phyloP scores from a whole-genome alignment of 768 basidiomycete genomes.

The Xerocomellus amylosporus region DNA sequence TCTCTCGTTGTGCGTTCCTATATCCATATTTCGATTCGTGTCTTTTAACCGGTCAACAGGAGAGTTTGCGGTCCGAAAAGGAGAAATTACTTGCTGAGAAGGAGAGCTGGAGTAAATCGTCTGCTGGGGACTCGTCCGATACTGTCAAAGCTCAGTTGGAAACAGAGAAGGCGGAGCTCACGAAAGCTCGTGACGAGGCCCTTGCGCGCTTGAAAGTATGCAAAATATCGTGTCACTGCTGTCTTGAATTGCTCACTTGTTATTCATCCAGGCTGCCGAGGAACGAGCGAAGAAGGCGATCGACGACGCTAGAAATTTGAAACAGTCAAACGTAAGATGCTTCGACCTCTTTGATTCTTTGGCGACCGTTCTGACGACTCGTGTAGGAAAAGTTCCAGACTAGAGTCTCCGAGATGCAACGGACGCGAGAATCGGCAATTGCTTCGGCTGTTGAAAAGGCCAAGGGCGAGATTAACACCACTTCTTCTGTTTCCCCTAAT shows the following conservation, averaged over 20 bases:
- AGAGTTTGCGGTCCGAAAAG: slow-evolving; percentile 53
- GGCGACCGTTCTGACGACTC: slow-evolving; percentile 1
- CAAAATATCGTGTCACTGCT: neutral
- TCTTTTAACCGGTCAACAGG: slow-evolving; percentile 34
- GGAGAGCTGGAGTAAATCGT: slow-evolving; percentile 34
- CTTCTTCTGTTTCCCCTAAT: slow-evolving; percentile 18
- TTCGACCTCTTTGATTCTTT: neutral
- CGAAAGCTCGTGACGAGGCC: slow-evolving; percentile 60
- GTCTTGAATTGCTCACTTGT: neutral
- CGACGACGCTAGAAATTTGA: slow-evolving; percentile 43
- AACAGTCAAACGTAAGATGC: slow-evolving; percentile 30
- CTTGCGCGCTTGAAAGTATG: slow-evolving; percentile 55
- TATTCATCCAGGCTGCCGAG: slow-evolving; percentile 34
- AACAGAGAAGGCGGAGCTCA: slow-evolving; percentile 55
- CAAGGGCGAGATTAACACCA: slow-evolving; percentile 42
- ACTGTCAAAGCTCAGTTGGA: slow-evolving; percentile 47
- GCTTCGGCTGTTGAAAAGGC: slow-evolving; percentile 56
- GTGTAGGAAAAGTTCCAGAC: slow-evolving; percentile 60
- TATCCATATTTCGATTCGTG: neutral
- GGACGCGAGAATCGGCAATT: slow-evolving; percentile 51
- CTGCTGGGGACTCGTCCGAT: slow-evolving; percentile 26
- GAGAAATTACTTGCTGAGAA: slow-evolving; percentile 64
- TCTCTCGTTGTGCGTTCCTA: slow-evolving; percentile 33
- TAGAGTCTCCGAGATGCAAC: slow-evolving; percentile 51
- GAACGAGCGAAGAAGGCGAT: slow-evolving; percentile 44